These are phyloP conservation scores for Bonia amplexicaulis DNA, from an alignment of 176 grass and related monocot species.

Conservation along the genomic window DNA sequence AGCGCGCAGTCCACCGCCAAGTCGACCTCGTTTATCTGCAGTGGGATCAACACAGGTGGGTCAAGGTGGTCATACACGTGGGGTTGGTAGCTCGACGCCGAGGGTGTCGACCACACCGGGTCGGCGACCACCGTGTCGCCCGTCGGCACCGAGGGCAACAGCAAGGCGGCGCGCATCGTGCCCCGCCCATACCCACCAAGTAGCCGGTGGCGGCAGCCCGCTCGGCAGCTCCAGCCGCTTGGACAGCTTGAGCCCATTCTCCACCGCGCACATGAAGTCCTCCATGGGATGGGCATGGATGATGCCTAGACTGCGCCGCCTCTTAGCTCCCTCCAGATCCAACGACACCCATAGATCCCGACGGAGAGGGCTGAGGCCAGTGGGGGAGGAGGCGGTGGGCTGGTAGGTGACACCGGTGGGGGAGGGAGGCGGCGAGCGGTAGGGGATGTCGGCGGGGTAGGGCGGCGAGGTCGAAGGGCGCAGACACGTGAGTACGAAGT, in stretches of 20 bases:
- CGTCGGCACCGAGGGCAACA: slow-evolving; percentile 66
- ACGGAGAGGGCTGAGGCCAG: too few species aligned
- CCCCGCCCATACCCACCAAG: slow-evolving; percentile 47
- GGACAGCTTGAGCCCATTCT: slow-evolving; percentile 71
- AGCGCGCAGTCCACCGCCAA: slow-evolving; percentile 67
- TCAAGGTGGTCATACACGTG: slow-evolving; percentile 74
- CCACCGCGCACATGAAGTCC: slow-evolving; percentile 66
- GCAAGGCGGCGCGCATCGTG: neutral
- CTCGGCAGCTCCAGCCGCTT: slow-evolving; percentile 52
- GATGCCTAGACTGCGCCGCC: neutral
- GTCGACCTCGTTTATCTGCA: slow-evolving; percentile 80
- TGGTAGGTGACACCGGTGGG: too few species aligned
- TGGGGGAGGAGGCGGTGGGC: too few species aligned
- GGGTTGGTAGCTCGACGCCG: slow-evolving; percentile 92
- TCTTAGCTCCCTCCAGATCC: neutral
- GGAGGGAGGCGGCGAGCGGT: too few species aligned
- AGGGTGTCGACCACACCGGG: slow-evolving; percentile 74
- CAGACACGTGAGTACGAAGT: too few species aligned
- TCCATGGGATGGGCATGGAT: slow-evolving; percentile 13
- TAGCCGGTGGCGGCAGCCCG: slow-evolving; percentile 26
- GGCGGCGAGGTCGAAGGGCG: too few species aligned
- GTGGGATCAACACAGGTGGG: slow-evolving; percentile 72
- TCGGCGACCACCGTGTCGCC: slow-evolving; percentile 62
- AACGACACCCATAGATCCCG: too few species aligned
- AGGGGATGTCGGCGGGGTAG: too few species aligned